Conservation (phyloP, 257 asterid genomes). For the Nicotiana otophora region DNA sequence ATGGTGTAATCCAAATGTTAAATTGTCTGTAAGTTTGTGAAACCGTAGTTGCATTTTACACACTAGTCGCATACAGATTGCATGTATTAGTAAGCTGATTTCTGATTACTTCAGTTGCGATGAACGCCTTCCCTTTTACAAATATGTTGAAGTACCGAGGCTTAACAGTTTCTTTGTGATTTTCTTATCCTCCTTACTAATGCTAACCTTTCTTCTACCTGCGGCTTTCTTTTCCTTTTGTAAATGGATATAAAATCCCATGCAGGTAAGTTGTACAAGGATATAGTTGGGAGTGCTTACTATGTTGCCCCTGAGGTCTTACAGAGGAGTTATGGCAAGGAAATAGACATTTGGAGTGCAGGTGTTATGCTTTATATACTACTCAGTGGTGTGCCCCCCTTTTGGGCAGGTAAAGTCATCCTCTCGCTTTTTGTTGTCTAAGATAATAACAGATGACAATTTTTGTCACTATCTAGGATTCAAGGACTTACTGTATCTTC, state of each 20-base stretch:
- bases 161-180: not conserved
- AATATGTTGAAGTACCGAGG: not conserved
- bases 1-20: not conserved
- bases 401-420: conserved; percentile 64
- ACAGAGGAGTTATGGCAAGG: conserved; percentile 68
- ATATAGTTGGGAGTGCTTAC: conserved; percentile 81
- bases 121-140: not conserved
- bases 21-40: not conserved
- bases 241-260: not conserved
- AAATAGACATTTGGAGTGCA: conserved; percentile 81
- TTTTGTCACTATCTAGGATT: not conserved
- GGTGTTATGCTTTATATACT: conserved; percentile 81
- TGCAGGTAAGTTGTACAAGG: conserved; percentile 70
- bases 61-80: not conserved
- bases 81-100: not conserved
- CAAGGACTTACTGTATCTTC: not conserved
- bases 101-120: not conserved
- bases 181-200: not conserved
- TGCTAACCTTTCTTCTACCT: not conserved
- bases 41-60: not conserved
- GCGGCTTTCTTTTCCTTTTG: too few species aligned
- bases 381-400: conserved; percentile 86
- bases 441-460: not conserved
- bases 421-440: not conserved
- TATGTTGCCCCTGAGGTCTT: conserved; percentile 87